phyloP scores from a whole-genome alignment of 805 yeast genomes.

The Ogataea pignaliae region DNA sequence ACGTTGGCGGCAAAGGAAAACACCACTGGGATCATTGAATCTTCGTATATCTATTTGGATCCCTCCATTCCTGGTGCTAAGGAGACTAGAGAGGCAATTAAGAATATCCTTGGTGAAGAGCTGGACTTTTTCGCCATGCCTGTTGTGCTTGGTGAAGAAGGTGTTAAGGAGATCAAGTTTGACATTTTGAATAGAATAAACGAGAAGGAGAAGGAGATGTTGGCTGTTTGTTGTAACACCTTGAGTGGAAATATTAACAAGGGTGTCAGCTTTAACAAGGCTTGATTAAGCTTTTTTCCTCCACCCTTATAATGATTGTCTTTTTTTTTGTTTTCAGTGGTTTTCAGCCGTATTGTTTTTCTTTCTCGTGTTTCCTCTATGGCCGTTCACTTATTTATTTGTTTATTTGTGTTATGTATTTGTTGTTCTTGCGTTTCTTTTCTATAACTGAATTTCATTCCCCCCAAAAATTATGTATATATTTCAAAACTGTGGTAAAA shows the following conservation, averaged over 20 bases:
- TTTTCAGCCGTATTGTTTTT: background rate
- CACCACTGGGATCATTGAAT: constrained; percentile 60
- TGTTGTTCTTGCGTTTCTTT: constrained; percentile 1
- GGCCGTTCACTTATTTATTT: background rate
- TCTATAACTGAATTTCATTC: no score
- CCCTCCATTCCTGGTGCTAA: constrained; percentile 49
- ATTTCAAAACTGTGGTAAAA: no score
- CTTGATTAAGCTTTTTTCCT: background rate
- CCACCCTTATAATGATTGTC: background rate
- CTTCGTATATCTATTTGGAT: constrained; percentile 53
- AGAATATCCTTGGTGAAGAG: constrained; percentile 27
- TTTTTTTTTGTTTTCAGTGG: constrained; percentile 32
- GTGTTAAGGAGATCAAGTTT: constrained; percentile 53
- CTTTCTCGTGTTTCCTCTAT: no score
- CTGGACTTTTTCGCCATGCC: constrained; percentile 60
- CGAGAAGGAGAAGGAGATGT: constrained; percentile 51
- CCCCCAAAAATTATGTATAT: no score
- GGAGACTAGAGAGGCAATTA: constrained; percentile 41
- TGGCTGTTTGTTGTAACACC: constrained; percentile 49
- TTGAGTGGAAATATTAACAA: constrained; percentile 52
- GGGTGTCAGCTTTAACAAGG: constrained; percentile 36
- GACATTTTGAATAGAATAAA: constrained; percentile 45
- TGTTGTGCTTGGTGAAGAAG: constrained; percentile 47
- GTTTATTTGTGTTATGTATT: no score
- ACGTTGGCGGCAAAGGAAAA: constrained; percentile 62